phyloP scores from a whole-genome alignment of 768 basidiomycete species.

The Mrakia frigida region DNA sequence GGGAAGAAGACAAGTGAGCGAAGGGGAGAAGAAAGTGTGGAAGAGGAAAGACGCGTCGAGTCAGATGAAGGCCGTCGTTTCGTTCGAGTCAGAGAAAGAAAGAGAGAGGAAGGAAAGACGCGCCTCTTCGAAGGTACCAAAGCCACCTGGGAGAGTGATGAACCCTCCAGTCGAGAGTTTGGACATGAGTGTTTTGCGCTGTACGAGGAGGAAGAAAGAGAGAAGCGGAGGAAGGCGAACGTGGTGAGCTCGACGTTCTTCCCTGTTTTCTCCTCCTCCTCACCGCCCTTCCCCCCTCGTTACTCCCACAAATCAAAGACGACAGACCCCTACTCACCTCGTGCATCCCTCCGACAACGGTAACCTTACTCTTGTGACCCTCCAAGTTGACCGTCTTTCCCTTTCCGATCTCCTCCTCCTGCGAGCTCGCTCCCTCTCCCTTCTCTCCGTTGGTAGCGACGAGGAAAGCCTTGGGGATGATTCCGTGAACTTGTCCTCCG shows the following conservation, averaged over 20 bases:
- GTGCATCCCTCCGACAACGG: constrained; percentile 42
- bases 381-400: constrained; percentile 38
- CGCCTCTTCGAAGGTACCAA: constrained; percentile 92
- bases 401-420: constrained; percentile 34
- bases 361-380: constrained; percentile 25
- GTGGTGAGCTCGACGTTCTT: not conserved
- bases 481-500: constrained; percentile 69
- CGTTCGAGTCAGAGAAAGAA: too few relatives aligned
- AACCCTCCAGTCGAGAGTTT: constrained; percentile 66
- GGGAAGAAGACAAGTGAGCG: not conserved
- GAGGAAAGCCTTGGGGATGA: constrained; percentile 72
- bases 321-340: constrained; percentile 36
- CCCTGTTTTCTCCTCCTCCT: not conserved
- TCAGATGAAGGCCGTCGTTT: too few relatives aligned
- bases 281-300: too few relatives aligned
- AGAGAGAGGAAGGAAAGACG: constrained; percentile 11
- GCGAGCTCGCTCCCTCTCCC: constrained; percentile 45
- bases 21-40: too few relatives aligned
- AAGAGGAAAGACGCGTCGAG: not conserved
- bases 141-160: constrained; percentile 85
- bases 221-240: not conserved
- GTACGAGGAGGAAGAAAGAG: not conserved
- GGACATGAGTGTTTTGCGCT: constrained; percentile 89
- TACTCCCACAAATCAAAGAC: too few relatives aligned
- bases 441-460: constrained; percentile 55